Percentiles rank a stretch among this genome's conserved stretches.
Evolutionary conservation across 2,329 filamentous ascomycete genomes (phyloP).

Genomic region (Colletotrichum lindemuthianum): DNA sequence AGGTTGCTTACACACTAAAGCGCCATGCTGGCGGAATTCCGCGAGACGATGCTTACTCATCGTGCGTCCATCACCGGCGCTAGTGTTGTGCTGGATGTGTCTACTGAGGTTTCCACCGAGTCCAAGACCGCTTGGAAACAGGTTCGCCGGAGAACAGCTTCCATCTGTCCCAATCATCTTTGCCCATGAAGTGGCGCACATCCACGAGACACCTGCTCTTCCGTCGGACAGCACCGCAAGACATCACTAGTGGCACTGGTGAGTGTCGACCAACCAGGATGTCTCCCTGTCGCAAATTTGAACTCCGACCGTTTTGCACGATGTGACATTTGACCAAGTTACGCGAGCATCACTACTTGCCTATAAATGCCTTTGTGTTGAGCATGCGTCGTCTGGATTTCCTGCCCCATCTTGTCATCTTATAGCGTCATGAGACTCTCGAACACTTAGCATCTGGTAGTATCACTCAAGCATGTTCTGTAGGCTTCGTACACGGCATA

Average conservation of each 20-base stretch:
- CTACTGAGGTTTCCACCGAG: background rate
- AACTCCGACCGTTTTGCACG: no score
- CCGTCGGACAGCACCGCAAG: background rate
- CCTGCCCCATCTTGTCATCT: background rate
- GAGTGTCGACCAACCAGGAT: background rate
- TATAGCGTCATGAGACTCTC: background rate
- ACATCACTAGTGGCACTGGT: background rate
- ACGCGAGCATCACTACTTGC: background rate
- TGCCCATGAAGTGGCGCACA: background rate
- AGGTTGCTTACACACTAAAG: no score
- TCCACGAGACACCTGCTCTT: background rate
- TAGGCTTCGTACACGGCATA: background rate
- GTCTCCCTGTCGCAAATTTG: no score
- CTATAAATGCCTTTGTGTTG: background rate
- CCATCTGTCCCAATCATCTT: background rate
- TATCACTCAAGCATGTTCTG: background rate
- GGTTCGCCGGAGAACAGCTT: background rate
- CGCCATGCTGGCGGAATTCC: constrained; percentile 16
- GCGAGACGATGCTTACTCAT: constrained; percentile 20
- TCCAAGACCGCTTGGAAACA: no score
- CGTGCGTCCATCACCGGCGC: background rate
- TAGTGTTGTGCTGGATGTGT: background rate
- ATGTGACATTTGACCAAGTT: background rate
- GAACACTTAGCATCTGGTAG: background rate
- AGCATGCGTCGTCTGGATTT: background rate